phyloP scores from a whole-genome alignment of 176 grass and related monocot species.

The Typha latifolia region DNA sequence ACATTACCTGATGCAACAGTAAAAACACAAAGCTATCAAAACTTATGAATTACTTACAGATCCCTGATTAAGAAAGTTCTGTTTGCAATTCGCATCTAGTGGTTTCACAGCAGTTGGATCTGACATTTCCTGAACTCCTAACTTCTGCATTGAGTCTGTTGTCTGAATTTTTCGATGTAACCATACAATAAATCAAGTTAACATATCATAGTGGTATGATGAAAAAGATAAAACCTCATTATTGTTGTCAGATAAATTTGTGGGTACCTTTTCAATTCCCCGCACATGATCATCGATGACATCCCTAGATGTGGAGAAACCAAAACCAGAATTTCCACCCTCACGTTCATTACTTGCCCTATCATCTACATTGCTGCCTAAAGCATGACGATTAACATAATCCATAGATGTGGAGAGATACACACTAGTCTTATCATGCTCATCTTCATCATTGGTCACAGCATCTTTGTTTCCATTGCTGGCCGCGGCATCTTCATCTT shows the following conservation, averaged over 20 bases:
- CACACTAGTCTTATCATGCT: conserved; percentile 9
- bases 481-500: conserved; percentile 19
- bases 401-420: not conserved
- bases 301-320: conserved; percentile 21
- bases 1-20: not conserved
- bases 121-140: conserved; percentile 3
- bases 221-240: too few relatives aligned
- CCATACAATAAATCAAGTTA: not conserved
- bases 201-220: too few relatives aligned
- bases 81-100: conserved; percentile 20
- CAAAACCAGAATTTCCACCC: conserved; percentile 13
- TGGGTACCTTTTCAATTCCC: conserved; percentile 23
- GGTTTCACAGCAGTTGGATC: conserved; percentile 31
- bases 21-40: conserved; percentile 11
- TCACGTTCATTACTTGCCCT: conserved; percentile 6
- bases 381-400: not conserved
- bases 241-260: too few relatives aligned
- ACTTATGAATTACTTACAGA: conserved; percentile 27
- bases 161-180: not conserved
- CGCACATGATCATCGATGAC: conserved; percentile 11
- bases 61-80: conserved; percentile 1
- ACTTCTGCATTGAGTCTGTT: conserved; percentile 42
- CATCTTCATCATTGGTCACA: conserved; percentile 14
- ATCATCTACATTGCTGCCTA: conserved; percentile 6
- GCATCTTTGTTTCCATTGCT: conserved; percentile 24